Base-by-base conservation (phyloP, 495 filamentous ascomycete species). In the Trypethelium eluteriae region DNA sequence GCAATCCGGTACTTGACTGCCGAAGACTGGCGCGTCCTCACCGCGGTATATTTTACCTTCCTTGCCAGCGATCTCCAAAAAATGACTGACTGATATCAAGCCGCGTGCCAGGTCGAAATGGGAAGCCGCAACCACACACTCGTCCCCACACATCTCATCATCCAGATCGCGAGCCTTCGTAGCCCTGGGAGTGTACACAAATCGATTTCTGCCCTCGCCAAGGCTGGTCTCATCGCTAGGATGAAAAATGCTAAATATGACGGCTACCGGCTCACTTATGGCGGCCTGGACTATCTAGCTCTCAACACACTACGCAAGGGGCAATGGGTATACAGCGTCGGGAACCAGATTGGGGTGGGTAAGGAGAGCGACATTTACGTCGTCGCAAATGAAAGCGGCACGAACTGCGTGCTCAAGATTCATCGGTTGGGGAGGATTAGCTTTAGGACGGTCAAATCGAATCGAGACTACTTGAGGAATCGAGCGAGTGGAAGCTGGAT, bases 301-400 rank as follows among this genome's bases (percentile, higher is more conserved):
- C 83, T 99, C 64, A 88, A 98, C 75, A 86, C 92, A 7, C 89
- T 96, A 78, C 86, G 91, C 25, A 89, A 88, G 72, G 81, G 86
- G 66, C 84, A 86, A 64, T 82, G 80, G 70, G 83, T 97, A 53
- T 97, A 96, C 83, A 92, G 88, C 66, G 90, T 96, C 35, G 94
- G 94, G 62, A 93, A 89, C 78, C 93, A 96, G 73, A 89, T 99
- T 70, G 94, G 95, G 64, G 91, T 97, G 7, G 94, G 94, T 70
- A 99, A 99, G 79, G 94, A 99, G 79, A 91, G 86, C 70, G 94
- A 99, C 77, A 98, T 99, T 74, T 88, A 91, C 77, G 87, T 96
- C 44, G 92, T 96, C 56, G 91, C 94, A 53, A 83, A 89, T 72
- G 70, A 73, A 38, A 66, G 68, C 18, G 80, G 81, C 66, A 69